Conservation (phyloP, 345 rosid genomes). For the Melastoma malabathricum region DNA sequence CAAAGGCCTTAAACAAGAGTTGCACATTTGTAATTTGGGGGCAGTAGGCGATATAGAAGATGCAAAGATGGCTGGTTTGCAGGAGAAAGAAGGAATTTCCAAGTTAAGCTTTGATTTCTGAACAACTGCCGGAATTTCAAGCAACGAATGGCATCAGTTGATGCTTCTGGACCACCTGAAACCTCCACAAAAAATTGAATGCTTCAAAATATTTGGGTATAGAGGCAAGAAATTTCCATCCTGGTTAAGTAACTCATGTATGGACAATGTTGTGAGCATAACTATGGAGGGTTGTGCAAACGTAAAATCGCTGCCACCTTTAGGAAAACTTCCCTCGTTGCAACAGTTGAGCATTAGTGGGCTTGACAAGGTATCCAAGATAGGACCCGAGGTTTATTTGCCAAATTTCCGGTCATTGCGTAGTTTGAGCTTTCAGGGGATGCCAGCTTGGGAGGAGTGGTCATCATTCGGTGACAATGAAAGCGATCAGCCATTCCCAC, state of each 20-base stretch:
- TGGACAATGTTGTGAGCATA: conserved; percentile 1
- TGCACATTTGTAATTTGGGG: not conserved
- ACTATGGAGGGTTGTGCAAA: conserved; percentile 3
- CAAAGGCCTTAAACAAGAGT: not conserved
- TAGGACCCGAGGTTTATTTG: no score
- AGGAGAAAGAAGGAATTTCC: not conserved
- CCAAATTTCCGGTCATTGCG: no score
- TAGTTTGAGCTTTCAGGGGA: no score
- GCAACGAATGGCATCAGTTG: not conserved
- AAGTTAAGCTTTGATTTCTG: not conserved
- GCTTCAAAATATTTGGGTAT: not conserved
- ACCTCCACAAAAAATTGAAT: not conserved
- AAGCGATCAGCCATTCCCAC: no score
- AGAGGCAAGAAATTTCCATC: not conserved
- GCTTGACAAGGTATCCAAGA: no score
- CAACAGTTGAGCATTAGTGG: no score
- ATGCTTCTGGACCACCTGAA: not conserved
- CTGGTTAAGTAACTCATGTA: not conserved
- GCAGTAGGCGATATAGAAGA: conserved; percentile 2
- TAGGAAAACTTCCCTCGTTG: no score
- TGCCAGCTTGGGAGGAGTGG: no score
- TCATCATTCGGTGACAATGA: no score
- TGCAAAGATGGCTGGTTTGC: conserved; percentile 2
- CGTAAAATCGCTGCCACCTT: not conserved
- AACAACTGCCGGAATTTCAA: not conserved